Base-by-base conservation (phyloP, 2,329 filamentous ascomycete genomes). In the Bipolaris victoriae region DNA sequence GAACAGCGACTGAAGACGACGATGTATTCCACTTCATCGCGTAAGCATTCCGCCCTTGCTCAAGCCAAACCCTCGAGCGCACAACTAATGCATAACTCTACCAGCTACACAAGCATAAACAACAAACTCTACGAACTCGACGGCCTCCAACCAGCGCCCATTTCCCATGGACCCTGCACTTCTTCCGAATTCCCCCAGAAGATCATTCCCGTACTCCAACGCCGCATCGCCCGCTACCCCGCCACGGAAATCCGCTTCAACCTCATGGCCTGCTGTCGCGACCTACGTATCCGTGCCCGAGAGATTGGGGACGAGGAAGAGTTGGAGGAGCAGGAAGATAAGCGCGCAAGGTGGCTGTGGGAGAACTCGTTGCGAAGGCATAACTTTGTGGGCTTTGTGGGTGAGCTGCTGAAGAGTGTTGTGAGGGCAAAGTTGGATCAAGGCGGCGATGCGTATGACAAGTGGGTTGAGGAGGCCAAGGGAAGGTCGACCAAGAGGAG, bases 21-120 rank as follows among this genome's bases (percentile, higher is more conserved):
- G 95, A 98, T 72, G 91, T 94, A 26, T 99, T 96, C 80, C 95
- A 99, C 80, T 99, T 99, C 78, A 92, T 99, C 70, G 95, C 93
- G 31, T 76, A 69, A 56, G 69, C 39, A 33, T 9, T n/a, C 46
- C 36, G 4, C 36, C 36, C 6, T 29, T 7, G 33, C 15, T 29
- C n/a, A 10, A 13, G 24, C 15, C 26, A 29, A 29, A 26, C 11
- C 18, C 15, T 36, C 26, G 20, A 52, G 35, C 48, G 3, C 5
- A 22, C 43, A n/a, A 39, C 26, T 47, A 43, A 54, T 35, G 43
- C 60, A 68, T 9, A 56, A 22, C 24, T 3, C 7, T 2, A 26
- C 46, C 56, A 76, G 73, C 29, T 99, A 99, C 79, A 93, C 92
- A 7, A 85, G 88, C 52, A 84, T 97, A 65, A 86, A 89, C 72